phyloP scores from a whole-genome alignment of 1,284 basidiomycete species.

The Cystobasidiaceae sp. region DNA sequence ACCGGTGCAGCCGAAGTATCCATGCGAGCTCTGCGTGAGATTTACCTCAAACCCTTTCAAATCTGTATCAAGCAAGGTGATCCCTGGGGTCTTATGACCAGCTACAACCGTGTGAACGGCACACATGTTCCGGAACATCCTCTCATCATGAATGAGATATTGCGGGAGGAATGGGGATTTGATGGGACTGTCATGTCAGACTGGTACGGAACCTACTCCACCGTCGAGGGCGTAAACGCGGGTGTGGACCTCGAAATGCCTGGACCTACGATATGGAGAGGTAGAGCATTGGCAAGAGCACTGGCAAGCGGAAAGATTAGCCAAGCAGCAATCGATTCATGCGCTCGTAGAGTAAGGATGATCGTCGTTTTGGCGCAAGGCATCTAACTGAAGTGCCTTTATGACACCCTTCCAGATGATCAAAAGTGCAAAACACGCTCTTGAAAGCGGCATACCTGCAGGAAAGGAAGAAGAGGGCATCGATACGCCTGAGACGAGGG shows the following conservation, averaged over 20 bases:
- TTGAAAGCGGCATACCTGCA: conserved; percentile 33
- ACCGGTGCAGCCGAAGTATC: conserved; percentile 51
- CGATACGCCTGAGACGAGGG: conserved; percentile 54
- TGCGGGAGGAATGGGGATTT: conserved; percentile 58
- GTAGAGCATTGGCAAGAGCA: conserved; percentile 54
- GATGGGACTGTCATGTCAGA: neutral
- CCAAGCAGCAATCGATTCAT: conserved; percentile 54
- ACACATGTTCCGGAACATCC: conserved; percentile 63
- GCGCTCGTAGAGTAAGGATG: conserved; percentile 47
- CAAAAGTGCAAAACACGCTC: conserved; percentile 33
- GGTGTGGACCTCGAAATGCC: conserved; percentile 75
- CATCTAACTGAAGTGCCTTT: neutral
- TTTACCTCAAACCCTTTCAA: conserved; percentile 79
- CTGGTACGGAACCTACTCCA: conserved; percentile 53
- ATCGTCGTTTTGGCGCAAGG: no score
- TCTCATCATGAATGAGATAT: conserved; percentile 55
- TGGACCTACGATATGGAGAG: conserved; percentile 50
- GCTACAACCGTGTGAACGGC: conserved; percentile 62
- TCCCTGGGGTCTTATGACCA: conserved; percentile 49
- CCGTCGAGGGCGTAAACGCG: conserved; percentile 62
- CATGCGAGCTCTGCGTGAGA: conserved; percentile 67
- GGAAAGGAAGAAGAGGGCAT: conserved; percentile 31
- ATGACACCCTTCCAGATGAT: conserved; percentile 28
- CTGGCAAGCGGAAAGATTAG: conserved; percentile 59
- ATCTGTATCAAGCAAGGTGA: conserved; percentile 58